A percentile compares a stretch with the other conserved stretches of the same genome.
Conservation (phyloP, 1,284 basidiomycete species). For the Bjerkandera adusta region DNA sequence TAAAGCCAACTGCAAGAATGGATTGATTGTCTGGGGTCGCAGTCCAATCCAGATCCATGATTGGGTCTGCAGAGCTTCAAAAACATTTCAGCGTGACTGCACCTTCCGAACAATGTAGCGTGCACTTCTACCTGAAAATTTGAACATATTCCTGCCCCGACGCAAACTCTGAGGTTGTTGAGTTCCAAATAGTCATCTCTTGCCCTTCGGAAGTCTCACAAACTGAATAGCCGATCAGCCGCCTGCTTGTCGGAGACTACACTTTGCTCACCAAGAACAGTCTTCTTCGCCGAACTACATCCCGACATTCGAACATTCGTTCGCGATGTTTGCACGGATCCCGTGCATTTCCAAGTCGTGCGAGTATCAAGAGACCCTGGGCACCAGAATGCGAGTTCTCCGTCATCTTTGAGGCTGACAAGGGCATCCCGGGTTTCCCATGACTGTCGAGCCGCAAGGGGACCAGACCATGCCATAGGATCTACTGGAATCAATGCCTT, state of each 20-base stretch:
- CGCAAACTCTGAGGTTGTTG: constrained; percentile 90
- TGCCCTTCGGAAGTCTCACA: constrained; percentile 54
- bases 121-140: constrained; percentile 51
- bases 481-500: constrained; percentile 77
- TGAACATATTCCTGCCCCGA: constrained; percentile 79
- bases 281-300: constrained; percentile 89
- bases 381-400: constrained; percentile 83
- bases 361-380: constrained; percentile 44
- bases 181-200: constrained; percentile 93
- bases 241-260: constrained; percentile 4
- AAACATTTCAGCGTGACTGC: neutral
- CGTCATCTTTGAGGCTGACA: constrained; percentile 70
- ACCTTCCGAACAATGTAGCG: neutral
- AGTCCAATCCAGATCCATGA: constrained; percentile 88
- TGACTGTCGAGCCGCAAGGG: constrained; percentile 30
- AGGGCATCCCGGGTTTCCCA: constrained; percentile 65
- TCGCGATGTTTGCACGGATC: constrained; percentile 71
- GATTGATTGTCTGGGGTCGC: constrained; percentile 88
- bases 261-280: constrained; percentile 61
- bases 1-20: constrained; percentile 84
- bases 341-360: constrained; percentile 64
- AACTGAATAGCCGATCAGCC: constrained; percentile 36
- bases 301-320: constrained; percentile 63
- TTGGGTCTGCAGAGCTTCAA: constrained; percentile 46
- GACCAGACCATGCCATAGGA: constrained; percentile 87